phyloP scores from a whole-genome alignment of 306 rosid species.

The Aeschynomene evenia region DNA sequence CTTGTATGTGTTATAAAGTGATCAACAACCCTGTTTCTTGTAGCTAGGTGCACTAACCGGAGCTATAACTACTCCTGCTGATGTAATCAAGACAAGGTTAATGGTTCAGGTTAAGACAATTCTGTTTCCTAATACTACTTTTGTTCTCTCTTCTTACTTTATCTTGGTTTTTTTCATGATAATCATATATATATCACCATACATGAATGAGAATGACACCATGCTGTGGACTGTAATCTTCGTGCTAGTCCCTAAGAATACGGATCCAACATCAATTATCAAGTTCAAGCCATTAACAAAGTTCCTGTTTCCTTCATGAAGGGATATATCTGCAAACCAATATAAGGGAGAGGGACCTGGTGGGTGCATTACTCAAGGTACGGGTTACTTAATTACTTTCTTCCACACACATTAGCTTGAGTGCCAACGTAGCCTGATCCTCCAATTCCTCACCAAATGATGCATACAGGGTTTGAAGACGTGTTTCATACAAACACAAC shows the following conservation, averaged over 20 bases:
- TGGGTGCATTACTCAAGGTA: slow-evolving; percentile 79
- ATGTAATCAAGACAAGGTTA: slow-evolving; percentile 89
- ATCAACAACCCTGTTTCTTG: slow-evolving; percentile 13
- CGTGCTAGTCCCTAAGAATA: too few relatives aligned
- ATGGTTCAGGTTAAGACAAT: slow-evolving; percentile 74
- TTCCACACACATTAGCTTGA: slow-evolving; percentile 1
- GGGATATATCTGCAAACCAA: slow-evolving; percentile 85
- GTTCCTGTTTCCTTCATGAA: slow-evolving; percentile 32
- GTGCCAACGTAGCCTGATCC: too few relatives aligned
- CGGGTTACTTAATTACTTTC: slow-evolving; percentile 24
- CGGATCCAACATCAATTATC: slow-evolving; percentile 33
- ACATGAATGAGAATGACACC: too few relatives aligned
- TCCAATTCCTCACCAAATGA: too few relatives aligned
- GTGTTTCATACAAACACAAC: too few relatives aligned
- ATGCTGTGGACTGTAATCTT: too few relatives aligned
- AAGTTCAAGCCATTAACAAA: slow-evolving; percentile 29
- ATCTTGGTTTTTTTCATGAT: not conserved
- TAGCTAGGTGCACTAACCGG: slow-evolving; percentile 97
- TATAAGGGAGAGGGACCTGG: slow-evolving; percentile 95
- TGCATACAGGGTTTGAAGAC: too few relatives aligned
- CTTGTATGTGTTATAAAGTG: slow-evolving; percentile 1
- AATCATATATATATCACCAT: not conserved
- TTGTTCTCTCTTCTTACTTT: not conserved
- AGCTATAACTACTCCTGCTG: slow-evolving; percentile 92
- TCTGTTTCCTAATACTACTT: not conserved